Evolutionary conservation across 306 rosid genomes (phyloP).

Genomic region (Acacia confusa): DNA sequence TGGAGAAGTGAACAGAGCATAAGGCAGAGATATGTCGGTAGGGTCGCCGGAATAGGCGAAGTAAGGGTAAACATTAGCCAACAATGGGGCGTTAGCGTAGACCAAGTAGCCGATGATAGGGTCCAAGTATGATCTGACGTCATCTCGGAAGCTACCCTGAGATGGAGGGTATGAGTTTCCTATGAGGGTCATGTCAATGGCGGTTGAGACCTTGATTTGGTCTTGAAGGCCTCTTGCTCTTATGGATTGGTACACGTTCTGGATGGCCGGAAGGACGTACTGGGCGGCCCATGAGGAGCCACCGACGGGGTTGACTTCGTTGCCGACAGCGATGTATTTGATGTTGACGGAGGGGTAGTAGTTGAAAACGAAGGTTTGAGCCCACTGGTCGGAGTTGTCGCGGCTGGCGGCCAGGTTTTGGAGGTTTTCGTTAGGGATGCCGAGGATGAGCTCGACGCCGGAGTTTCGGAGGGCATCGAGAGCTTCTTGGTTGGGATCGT

Average conservation of each 20-base stretch:
- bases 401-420: conserved; percentile 47
- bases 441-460: conserved; percentile 53
- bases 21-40: conserved; percentile 48
- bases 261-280: conserved; percentile 39
- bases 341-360: conserved; percentile 43
- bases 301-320: conserved; percentile 62
- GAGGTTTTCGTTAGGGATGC: conserved; percentile 57
- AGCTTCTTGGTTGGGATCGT: conserved; percentile 55
- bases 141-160: conserved; percentile 52
- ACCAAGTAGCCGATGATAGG: conserved; percentile 57
- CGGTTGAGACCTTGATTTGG: conserved; percentile 60
- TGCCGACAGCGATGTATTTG: conserved; percentile 60
- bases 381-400: conserved; percentile 37
- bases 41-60: conserved; percentile 54
- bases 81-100: conserved; percentile 51
- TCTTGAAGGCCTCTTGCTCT: conserved; percentile 34
- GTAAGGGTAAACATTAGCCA: conserved; percentile 62
- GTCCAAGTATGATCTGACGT: conserved; percentile 58
- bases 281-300: conserved; percentile 13
- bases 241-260: background rate
- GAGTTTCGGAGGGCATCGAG: conserved; percentile 54
- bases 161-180: conserved; percentile 71
- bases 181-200: conserved; percentile 59
- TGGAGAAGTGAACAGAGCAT: conserved; percentile 52
- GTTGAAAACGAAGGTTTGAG: conserved; percentile 31